A percentile compares a stretch with the other conserved stretches of the same genome.
phyloP scores from a whole-genome alignment of 352 stramenopile genomes.

The Globisporangium parvum region DNA sequence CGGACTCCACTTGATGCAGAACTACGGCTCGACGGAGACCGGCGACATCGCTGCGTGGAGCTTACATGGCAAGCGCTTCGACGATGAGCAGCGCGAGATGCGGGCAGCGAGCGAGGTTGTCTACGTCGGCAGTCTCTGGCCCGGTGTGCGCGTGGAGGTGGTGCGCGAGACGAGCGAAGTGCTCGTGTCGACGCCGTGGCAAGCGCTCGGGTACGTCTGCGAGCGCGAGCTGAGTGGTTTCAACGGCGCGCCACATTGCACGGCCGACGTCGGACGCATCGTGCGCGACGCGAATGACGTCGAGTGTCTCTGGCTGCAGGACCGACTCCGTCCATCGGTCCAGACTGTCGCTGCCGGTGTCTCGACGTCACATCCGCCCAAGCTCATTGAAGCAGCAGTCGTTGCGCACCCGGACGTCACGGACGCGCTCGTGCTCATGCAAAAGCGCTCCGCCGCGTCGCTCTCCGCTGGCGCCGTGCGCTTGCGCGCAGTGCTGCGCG shows the following conservation, averaged over 20 bases:
- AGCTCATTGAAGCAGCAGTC: constrained; percentile 37
- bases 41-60: constrained; percentile 72
- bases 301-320: constrained; percentile 59
- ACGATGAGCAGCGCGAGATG: constrained; percentile 35
- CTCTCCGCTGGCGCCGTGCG: constrained; percentile 12
- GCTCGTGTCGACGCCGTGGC: constrained; percentile 74
- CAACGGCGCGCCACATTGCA: constrained; percentile 33
- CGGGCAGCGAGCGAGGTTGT: constrained; percentile 18
- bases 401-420: constrained; percentile 34
- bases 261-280: constrained; percentile 46
- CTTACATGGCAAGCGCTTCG: constrained; percentile 37
- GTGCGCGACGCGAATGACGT: constrained; percentile 12
- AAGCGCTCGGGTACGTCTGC: constrained; percentile 69
- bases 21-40: constrained; percentile 84
- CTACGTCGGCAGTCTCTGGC: constrained; percentile 71
- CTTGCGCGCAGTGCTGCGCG: constrained; percentile 29
- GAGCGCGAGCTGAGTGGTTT: constrained; percentile 39
- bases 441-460: constrained; percentile 10
- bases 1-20: constrained; percentile 73
- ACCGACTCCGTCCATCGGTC: constrained; percentile 45
- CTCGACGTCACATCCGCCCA: constrained; percentile 18
- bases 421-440: constrained; percentile 47
- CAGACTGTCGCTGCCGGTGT: constrained; percentile 27
- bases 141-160: constrained; percentile 40
- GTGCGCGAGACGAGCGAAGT: constrained; percentile 52